Evolutionary conservation across 768 basidiomycete genomes (phyloP), one percentile per base, ranked within the genome.

Genomic region (Coprinopsis marcescibilis): DNA sequence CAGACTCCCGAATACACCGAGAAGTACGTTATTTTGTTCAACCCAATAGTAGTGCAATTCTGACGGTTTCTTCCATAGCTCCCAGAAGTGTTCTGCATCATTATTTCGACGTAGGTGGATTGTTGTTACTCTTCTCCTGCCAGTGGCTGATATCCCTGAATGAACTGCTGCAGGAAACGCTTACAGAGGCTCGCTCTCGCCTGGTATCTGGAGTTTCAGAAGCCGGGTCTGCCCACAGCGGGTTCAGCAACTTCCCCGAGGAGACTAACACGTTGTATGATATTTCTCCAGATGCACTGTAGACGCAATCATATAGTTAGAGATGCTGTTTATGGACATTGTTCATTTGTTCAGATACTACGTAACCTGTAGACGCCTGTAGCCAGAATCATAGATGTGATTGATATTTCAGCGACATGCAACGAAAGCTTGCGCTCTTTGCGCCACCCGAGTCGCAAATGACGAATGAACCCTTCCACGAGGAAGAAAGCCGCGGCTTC

Each of bases 1-100:
- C 56, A 81, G 96, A 35, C 68, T 98, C 46, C 95, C 95, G 0
- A 89, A 86, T 65, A 98, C 96, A 4, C 96, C 96, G 4, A 81
- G 85, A 54, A 97, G 93, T 89, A 62, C 61, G 88, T 72, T 8
- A 1, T 19, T 14, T 11, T 47, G 21, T 36, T 34, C 3, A 19
- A 20, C 20, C 17, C 13, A 45, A 17, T 19, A 1, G 8, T 8
- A 8, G 29, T 32, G 8, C n/a, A n/a, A 32, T 36, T 13, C 35
- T 36, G 35, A 36, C 19, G 19, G 7, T 17, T 10, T 35, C 40
- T 24, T 51, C 47, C 45, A 12, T 58, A 93, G 91, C 93, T 12
- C 93, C 93, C 45, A 76, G 92, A 53, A 85, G 85, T 54, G 72
- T 92, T 38, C 85, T 89, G 15, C 72, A 83, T 54, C 92, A 95